Percentiles rank a stretch among this genome's conserved stretches.
Evolutionary conservation across 495 filamentous ascomycete genomes (phyloP).

Genomic region (Xylaria scruposa): DNA sequence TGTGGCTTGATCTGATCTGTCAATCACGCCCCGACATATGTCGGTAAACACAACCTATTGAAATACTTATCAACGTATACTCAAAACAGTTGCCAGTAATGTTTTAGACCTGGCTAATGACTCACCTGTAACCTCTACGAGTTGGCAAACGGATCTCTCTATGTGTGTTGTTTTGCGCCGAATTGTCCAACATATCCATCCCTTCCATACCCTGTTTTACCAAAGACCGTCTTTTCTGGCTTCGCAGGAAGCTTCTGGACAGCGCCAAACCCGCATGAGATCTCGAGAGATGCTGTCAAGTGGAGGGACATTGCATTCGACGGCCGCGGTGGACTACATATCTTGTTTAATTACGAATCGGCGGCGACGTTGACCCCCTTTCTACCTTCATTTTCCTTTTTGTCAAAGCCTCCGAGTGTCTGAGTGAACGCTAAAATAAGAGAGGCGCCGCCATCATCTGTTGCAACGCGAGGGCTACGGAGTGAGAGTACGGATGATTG

Average conservation of each 20-base stretch:
- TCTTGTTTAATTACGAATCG: slow-evolving; percentile 48
- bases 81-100: slow-evolving; percentile 39
- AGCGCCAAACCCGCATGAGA: slow-evolving; percentile 34
- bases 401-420: slow-evolving; percentile 33
- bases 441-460: slow-evolving; percentile 29
- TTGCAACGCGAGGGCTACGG: slow-evolving; percentile 32
- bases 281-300: slow-evolving; percentile 33
- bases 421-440: slow-evolving; percentile 35
- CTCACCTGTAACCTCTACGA: slow-evolving; percentile 41
- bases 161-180: slow-evolving; percentile 43
- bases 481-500: slow-evolving; percentile 40
- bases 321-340: slow-evolving; percentile 43
- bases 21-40: slow-evolving; percentile 19
- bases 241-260: slow-evolving; percentile 36
- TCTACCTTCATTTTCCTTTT: slow-evolving; percentile 35
- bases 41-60: slow-evolving; percentile 23
- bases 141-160: slow-evolving; percentile 40
- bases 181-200: slow-evolving; percentile 33
- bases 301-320: slow-evolving; percentile 40
- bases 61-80: slow-evolving; percentile 36
- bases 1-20: slow-evolving; percentile 90
- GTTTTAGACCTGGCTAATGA: slow-evolving; percentile 44
- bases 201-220: slow-evolving; percentile 23
- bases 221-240: slow-evolving; percentile 31
- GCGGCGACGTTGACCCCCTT: slow-evolving; percentile 36